phyloP scores from a whole-genome alignment of 768 basidiomycete species.

The Mycena olivaceomarginata region DNA sequence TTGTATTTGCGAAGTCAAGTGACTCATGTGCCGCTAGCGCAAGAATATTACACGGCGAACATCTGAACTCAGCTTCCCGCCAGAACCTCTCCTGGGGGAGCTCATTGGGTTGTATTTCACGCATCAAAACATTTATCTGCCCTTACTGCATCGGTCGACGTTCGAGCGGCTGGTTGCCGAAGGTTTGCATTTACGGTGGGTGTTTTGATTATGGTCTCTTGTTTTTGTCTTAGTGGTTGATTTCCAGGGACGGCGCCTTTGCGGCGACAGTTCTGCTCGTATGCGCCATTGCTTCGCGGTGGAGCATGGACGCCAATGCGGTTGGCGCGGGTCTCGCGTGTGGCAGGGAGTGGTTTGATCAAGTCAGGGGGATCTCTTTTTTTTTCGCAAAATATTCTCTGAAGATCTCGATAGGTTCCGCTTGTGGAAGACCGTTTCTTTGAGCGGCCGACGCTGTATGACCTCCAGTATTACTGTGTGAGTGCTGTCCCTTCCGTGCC shows the following conservation, averaged over 20 bases:
- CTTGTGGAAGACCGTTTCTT: constrained; percentile 77
- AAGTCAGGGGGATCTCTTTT: constrained; percentile 57
- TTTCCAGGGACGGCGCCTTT: not conserved
- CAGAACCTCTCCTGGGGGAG: constrained; percentile 65
- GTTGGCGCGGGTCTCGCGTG: constrained; percentile 56
- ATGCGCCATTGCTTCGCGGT: not conserved
- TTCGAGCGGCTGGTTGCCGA: constrained; percentile 73
- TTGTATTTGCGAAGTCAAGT: not conserved
- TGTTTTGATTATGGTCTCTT: not conserved
- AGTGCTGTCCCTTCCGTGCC: constrained; percentile 45
- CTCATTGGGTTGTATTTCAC: constrained; percentile 82
- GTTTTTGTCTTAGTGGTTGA: not conserved
- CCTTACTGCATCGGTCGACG: constrained; percentile 83
- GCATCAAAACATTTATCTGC: constrained; percentile 71
- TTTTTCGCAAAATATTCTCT: not conserved
- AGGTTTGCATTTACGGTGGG: constrained; percentile 64
- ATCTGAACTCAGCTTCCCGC: constrained; percentile 63
- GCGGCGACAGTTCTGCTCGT: not conserved
- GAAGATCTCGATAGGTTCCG: constrained; percentile 51
- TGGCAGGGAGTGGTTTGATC: constrained; percentile 82
- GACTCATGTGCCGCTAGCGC: no score
- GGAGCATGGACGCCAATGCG: constrained; percentile 74
- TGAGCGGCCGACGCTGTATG: constrained; percentile 78
- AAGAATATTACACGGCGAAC: not conserved
- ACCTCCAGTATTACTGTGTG: constrained; percentile 81